Evolutionary conservation across 495 filamentous ascomycete species (phyloP), one percentile per base, ranked within the genome.

Genomic region (Aspergillus incahuasiensis): DNA sequence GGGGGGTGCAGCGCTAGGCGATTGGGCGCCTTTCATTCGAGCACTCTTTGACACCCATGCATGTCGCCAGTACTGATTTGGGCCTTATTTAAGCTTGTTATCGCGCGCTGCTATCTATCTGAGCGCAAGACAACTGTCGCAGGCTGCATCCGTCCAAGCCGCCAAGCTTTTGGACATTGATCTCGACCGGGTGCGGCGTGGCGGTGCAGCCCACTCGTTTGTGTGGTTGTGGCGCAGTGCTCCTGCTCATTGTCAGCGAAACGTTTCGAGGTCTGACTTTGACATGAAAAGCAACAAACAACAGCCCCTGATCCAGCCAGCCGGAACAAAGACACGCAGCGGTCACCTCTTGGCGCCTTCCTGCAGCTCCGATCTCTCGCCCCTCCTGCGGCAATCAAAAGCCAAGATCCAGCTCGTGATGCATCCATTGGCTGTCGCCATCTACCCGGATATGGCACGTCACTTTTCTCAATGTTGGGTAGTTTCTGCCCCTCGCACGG

Each of bases 131-230:
- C 25, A 4, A 11, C 20, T 44, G 19, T 44, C 19, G 42, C 19
- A 44, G 19, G 42, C 42, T 46, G 43, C 43, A 46, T 28, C 12
- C 43, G 43, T 18, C 20, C 24, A 25, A 15, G 6, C 47, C n/a
- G 30, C 28, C 47, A 35, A 41, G 38, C 40, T 45, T 21, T 18
- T 38, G 9, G 42, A 54, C 42, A 12, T 54, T 3, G n/a, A 40
- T 40, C 15, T 53, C 16, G 21, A 52, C 7, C 22, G 44, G 43
- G 25, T 40, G 52, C 52, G 35, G 13, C 13, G 53, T 55, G 53
- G 53, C 53, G 53, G 53, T 55, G 53, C 53, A 40, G 44, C 43
- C 25, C 25, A 28, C 25, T 28, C 25, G 25, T 4, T 8, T 28
- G 25, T 28, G 25, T 28, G 25, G 25, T 28, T 28, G 25, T 8